Evolutionary conservation across 2,329 filamentous ascomycete species (phyloP).

Genomic region (Tolypocladium guangdongense): DNA sequence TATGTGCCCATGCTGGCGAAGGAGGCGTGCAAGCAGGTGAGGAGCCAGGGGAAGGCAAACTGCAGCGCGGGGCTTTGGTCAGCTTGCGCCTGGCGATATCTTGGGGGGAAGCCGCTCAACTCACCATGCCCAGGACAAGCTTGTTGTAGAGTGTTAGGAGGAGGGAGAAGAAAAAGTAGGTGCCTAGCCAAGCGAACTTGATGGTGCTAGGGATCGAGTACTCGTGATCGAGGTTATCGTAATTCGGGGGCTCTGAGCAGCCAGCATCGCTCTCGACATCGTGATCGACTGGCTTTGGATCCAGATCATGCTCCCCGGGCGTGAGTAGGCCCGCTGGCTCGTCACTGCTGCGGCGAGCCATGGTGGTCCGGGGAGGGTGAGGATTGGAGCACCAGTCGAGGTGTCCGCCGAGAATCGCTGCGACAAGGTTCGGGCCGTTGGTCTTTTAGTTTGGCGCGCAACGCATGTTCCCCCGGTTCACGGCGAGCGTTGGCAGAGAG

Average conservation of each 20-base stretch:
- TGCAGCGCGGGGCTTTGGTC: conserved; percentile 12
- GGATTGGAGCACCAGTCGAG: neutral
- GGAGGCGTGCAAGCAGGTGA: conserved; percentile 47
- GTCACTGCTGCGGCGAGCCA: conserved; percentile 21
- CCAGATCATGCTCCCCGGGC: conserved; percentile 18
- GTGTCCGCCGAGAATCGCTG: neutral
- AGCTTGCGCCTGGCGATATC: neutral
- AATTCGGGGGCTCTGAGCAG: conserved; percentile 15
- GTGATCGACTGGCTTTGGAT: conserved; percentile 15
- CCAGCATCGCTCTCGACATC: conserved; percentile 22
- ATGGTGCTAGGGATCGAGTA: conserved; percentile 31
- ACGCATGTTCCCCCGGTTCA: neutral
- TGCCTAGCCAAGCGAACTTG: conserved; percentile 38
- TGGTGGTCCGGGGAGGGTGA: conserved; percentile 6
- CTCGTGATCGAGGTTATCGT: conserved; percentile 30
- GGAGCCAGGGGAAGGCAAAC: conserved; percentile 50
- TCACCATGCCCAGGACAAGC: conserved; percentile 39
- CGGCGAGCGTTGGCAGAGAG: neutral
- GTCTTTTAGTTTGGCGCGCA: neutral
- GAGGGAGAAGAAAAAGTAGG: conserved; percentile 39
- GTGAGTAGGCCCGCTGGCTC: conserved; percentile 20
- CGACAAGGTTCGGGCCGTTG: neutral
- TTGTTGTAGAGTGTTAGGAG: conserved; percentile 49
- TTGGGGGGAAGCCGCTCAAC: conserved; percentile 8
- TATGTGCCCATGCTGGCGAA: conserved; percentile 47